Base-by-base conservation (phyloP, 495 filamentous ascomycete species). In the Talaromyces wortmannii region DNA sequence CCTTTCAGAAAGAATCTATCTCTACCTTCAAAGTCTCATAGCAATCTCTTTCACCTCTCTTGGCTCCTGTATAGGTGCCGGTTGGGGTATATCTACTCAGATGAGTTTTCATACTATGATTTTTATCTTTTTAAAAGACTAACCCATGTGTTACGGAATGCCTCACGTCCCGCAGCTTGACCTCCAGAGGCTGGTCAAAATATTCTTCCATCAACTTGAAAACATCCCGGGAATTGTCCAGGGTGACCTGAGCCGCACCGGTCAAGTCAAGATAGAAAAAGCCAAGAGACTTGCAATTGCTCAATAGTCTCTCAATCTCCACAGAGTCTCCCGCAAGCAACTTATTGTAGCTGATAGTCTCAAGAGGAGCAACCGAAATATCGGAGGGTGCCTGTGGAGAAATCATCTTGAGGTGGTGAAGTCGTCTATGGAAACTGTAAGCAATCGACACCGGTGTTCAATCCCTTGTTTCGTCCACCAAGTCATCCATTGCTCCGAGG, bases 211-310 rank as follows among this genome's bases (percentile, higher is more conserved):
- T 79, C 42, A 81, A 69, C 57, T 75, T 69, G 45, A 78, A 68
- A 23, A 71, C 71, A 56, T 77, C 68, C 58, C 73, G 65, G 59
- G 72, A 69, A 63, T 77, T 72, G 40, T 68, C 65, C 55, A 78
- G 63, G 66, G 76, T 67, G 31, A 74, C 53, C 58, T 71, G 67
- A 62, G 73, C 74, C 62, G 78, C 74, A 56, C 63, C 63, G 50
- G 66, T 56, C 31, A 82, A 71, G 64, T 82, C 73, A 50, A 82
- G 76, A 61, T 82, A 77, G 66, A 83, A 82, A 72, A 78, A 79
- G 11, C 79, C 80, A 13, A 73, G 64, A 12, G 74, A 65, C 57
- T 74, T 68, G 62, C 77, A 81, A 46, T 67, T 69, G 15, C 67
- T 60, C 56, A 79, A 58, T 7, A 83, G 71, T 57, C 72, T 78